Evolutionary conservation across 78 protist genomes (phyloP), one percentile per base, ranked within the genome.

Genomic region (Planoprotostelium fungivorum): DNA sequence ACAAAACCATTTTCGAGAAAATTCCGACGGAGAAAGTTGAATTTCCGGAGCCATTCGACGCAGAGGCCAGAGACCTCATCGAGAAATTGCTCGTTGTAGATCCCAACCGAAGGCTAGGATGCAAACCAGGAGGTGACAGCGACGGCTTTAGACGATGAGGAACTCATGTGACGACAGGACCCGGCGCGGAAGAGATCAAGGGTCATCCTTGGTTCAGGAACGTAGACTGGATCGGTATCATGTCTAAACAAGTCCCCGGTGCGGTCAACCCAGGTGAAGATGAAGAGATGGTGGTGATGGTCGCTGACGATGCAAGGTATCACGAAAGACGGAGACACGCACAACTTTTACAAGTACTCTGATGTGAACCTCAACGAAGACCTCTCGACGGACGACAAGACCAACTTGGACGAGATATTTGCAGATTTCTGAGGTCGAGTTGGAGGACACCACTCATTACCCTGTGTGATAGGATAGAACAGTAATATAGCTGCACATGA

Each of bases 141-240:
- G 36, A n/a, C 86, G 31, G 5, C 73, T 51, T 51, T 5, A 51
- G 73, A 51, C 16, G 5, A 25, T 51, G 31, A 51, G 16, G 16
- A 51, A 25, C 16, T 51, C 31, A 51, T 25, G 5, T 51, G 73
- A 51, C 73, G 31, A 16, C 16, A 51, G 73, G 73, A 25, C 73
- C 73, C 73, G 73, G 73, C 16, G 94, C 90, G 0, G 94, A 92
- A n/a, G 94, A 92, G n/a, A 89, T 93, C 34, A 93, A 89, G 89
- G 37, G 90, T 34, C 95, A 93, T 88, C 92, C 95, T 34, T 93
- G 90, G 84, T 93, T 93, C 86, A 89, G 83, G 83, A 37, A 34
- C 84, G 29, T 90, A 34, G 90, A 93, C 86, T 93, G 95, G 95
- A 28, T 86, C 51, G 34, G 34, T 23, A 34, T 92, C 36, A 87